Evolutionary conservation across 352 stramenopile genomes (phyloP), one percentile per base, ranked within the genome.

Genomic region (Phytopythium ostracodes): DNA sequence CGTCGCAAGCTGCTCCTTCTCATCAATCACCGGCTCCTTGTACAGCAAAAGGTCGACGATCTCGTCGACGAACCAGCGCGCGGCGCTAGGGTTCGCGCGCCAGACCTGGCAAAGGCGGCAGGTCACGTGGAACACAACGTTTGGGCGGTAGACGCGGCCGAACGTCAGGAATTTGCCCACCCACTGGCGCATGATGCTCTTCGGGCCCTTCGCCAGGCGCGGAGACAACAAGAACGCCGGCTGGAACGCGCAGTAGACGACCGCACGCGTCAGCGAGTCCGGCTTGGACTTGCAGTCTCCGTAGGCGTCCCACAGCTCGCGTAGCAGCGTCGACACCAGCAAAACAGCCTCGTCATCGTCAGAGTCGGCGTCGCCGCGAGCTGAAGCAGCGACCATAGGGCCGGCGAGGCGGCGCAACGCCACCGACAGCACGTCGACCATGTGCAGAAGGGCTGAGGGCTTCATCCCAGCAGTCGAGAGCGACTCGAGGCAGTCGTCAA

Each of bases 41-140:
- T 90, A 94, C 0, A 94, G 70, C 49, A 94, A 33, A 18, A 94
- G 52, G 33, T 72, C 59, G n/a, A 89, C 66, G 17, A 94, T 79
- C 51, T 93, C 84, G 20, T 89, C 77, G 6, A 73, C 62, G 59
- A 88, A 94, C 18, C 65, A 62, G 27, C 79, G 54, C 31, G 84
- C 81, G 14, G 76, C 60, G 0, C 61, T 50, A 4, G 82, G 86
- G 12, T 77, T 71, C 8, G 77, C 72, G 15, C 82, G 77, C 83
- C 83, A 92, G 38, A 83, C 68, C 63, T 89, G 81, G 7, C 68
- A 83, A 22, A 94, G 66, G 3, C 79, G 79, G 40, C 80, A 91
- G 33, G 75, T 55, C 29, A 94, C 49, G 71, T 94, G 86, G 67
- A 89, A 94, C 18, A 94, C 67, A 17, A 92, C 86, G 51, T 92